Evolutionary conservation across 371 early-diverging fungal species (phyloP).

Genomic region (Rhizopus arrhizus): DNA sequence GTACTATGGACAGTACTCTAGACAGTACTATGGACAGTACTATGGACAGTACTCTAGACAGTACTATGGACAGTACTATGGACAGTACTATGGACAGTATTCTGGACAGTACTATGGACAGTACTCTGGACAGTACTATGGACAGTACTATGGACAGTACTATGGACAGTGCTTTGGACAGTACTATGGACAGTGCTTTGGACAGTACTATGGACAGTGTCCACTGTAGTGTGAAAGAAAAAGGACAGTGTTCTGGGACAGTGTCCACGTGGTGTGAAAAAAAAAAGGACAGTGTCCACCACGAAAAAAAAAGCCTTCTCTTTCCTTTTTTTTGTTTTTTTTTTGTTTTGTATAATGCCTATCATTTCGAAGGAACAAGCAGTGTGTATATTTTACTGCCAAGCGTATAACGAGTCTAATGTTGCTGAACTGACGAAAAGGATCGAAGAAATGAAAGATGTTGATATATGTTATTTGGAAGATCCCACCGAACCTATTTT

Average conservation of each 20-base stretch:
- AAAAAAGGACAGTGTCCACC: slow-evolving; percentile 7
- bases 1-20: too few relatives aligned
- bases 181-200: too few relatives aligned
- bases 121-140: too few relatives aligned
- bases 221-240: slow-evolving; percentile 7
- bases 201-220: slow-evolving; percentile 4
- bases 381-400: slow-evolving; percentile 25
- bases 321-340: slow-evolving; percentile 5
- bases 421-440: slow-evolving; percentile 21
- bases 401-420: slow-evolving; percentile 25
- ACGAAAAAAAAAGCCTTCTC: slow-evolving; percentile 8
- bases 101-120: too few relatives aligned
- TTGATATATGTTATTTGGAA: slow-evolving; percentile 24
- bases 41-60: too few relatives aligned
- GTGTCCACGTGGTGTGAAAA: slow-evolving; percentile 13
- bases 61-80: too few relatives aligned
- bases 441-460: slow-evolving; percentile 20
- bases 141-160: too few relatives aligned
- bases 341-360: slow-evolving; percentile 21
- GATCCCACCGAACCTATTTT: slow-evolving; percentile 21
- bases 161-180: too few relatives aligned
- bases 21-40: too few relatives aligned
- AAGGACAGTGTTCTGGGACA: slow-evolving; percentile 11
- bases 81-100: too few relatives aligned
- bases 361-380: slow-evolving; percentile 24